These are phyloP conservation scores for Dendrobium nobile DNA, from an alignment of 106 monocot genomes.

Conservation along the genomic window DNA sequence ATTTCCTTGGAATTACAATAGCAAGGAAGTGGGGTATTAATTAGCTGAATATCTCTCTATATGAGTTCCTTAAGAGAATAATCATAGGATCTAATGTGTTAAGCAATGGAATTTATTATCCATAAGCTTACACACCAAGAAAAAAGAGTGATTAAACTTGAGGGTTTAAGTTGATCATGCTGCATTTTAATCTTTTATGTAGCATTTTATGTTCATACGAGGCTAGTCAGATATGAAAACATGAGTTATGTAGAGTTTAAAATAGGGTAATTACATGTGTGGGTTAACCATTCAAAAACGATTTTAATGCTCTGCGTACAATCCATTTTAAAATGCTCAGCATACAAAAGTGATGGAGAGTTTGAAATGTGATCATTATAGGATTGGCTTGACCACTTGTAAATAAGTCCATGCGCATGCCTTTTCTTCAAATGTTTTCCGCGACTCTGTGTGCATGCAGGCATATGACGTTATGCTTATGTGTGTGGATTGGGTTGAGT, in stretches of 20 bases:
- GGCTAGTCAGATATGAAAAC: background rate
- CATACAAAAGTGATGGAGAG: background rate
- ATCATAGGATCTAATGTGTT: background rate
- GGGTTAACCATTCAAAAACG: background rate
- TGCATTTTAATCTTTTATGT: background rate
- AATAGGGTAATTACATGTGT: background rate
- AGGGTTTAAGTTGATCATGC: background rate
- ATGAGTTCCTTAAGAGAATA: background rate
- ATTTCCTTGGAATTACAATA: background rate
- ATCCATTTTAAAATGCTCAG: background rate
- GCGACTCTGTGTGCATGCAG: background rate
- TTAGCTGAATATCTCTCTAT: background rate
- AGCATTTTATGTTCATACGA: background rate
- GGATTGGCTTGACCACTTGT: background rate
- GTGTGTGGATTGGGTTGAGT: background rate
- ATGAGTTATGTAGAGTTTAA: background rate
- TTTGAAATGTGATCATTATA: background rate
- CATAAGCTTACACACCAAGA: background rate
- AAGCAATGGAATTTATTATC: background rate
- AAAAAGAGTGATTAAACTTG: background rate
- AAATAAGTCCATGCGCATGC: background rate
- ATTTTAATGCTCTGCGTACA: too few relatives aligned
- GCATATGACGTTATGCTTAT: background rate
- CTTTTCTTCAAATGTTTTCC: background rate
- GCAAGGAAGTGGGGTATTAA: background rate